These are phyloP conservation scores for Carex pumila DNA, from an alignment of 176 grass and related monocot genomes.

Conservation along the genomic window DNA sequence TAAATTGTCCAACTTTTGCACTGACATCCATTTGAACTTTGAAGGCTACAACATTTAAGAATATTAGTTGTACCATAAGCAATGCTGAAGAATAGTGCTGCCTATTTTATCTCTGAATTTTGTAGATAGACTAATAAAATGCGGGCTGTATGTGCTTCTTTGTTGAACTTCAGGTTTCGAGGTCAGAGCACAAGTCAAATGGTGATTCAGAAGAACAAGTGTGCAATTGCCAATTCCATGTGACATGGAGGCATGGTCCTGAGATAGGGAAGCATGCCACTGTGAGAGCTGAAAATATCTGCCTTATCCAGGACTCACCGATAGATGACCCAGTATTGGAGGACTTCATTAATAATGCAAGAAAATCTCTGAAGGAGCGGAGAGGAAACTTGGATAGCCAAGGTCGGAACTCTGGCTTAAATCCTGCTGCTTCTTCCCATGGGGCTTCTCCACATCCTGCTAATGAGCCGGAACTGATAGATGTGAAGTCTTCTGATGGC, in stretches of 20 bases:
- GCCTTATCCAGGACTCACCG: not conserved
- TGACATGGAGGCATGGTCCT: slow-evolving; percentile 12
- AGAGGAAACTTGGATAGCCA: not conserved
- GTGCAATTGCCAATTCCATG: slow-evolving; percentile 3
- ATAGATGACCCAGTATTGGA: not conserved
- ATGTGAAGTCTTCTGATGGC: not conserved
- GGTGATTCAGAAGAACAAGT: not conserved
- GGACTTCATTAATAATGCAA: not conserved
- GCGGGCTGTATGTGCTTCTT: not conserved
- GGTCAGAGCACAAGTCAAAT: not conserved
- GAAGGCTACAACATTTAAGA: too few species aligned
- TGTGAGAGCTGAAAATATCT: not conserved
- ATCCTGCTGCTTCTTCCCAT: not conserved
- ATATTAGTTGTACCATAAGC: not conserved
- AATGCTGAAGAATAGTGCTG: not conserved
- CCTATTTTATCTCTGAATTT: not conserved
- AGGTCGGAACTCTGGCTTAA: not conserved
- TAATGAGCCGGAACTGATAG: not conserved
- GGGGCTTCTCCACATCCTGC: not conserved
- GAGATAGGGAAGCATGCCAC: not conserved
- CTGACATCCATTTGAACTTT: not conserved
- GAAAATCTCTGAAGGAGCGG: not conserved
- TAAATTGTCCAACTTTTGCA: not conserved
- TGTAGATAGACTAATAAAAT: not conserved
- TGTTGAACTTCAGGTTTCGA: not conserved